Base-by-base conservation (phyloP, 2,329 filamentous ascomycete species). In the Moelleriella libera region DNA sequence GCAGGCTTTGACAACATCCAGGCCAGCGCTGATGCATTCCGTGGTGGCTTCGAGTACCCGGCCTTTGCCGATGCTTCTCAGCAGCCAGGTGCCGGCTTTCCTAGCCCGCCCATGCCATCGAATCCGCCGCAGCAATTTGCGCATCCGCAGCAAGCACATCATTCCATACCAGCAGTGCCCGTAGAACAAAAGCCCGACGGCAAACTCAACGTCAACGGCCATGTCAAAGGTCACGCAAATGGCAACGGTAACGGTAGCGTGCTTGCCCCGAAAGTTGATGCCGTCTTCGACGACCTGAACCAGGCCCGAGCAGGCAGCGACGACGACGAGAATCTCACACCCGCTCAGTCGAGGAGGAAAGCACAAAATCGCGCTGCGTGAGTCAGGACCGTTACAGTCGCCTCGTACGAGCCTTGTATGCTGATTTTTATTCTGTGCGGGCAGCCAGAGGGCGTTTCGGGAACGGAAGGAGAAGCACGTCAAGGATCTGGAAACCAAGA, bases 401-500 rank as follows among this genome's bases (percentile, higher is more conserved):
- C 9, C 34, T 12, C 3, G 12, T 39, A 39, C 3, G 34, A 8
- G 12, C 9, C 28, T n/a, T 10, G 10, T 12, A 8, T 29, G 30
- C 4, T 4, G 40, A 45, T 10, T 29, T 7, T 10, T 5, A 37
- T 9, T 37, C 3, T 37, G 34, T 31, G 30, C n/a, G 14, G 37
- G 30, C 52, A 96, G 90, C 44, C 92, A 97, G 74, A 83, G 90
- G 57, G 90, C 92, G 32, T 97, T 97, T 64, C 87, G 90, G 51
- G 90, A 97, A 66, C 83, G 90, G 55, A 97, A 97, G 65, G 90
- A 97, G 63, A 83, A 82, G 49, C 89, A 94, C 59, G 88, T 97
- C 52, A 89, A 89, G 63, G 88, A 97, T 51, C 81, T 97, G 29
- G 89, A 97, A 66, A 78, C 80, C 49, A 92, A 94, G 62, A 80